Evolutionary conservation across 192 early-diverging fungal species (phyloP).

Genomic region (Fimicolochytrium jonesii): DNA sequence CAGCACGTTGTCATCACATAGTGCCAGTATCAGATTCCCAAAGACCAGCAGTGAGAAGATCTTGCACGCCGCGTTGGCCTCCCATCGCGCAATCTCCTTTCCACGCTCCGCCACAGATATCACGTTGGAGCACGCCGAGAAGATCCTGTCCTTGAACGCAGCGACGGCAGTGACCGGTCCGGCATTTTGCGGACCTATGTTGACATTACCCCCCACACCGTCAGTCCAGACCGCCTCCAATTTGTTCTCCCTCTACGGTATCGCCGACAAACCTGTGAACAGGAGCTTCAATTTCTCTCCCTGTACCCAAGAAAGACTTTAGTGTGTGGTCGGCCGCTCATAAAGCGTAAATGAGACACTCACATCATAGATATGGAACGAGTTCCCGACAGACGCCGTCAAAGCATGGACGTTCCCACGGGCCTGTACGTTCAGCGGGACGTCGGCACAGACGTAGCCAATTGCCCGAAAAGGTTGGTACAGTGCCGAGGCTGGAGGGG

Average conservation of each 20-base stretch:
- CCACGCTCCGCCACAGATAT: slow-evolving; percentile 65
- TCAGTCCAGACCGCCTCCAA: too few relatives aligned
- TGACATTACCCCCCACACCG: too few relatives aligned
- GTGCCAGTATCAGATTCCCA: slow-evolving; percentile 69
- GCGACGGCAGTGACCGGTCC: slow-evolving; percentile 69
- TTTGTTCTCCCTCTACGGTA: too few relatives aligned
- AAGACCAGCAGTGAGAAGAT: slow-evolving; percentile 68
- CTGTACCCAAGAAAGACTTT: slow-evolving; percentile 34
- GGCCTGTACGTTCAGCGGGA: slow-evolving; percentile 75
- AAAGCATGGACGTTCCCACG: slow-evolving; percentile 72
- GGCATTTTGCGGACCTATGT: slow-evolving; percentile 58
- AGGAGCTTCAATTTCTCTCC: slow-evolving; percentile 70
- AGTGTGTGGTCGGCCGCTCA: background rate
- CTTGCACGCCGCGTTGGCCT: slow-evolving; percentile 15
- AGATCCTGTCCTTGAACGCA: slow-evolving; percentile 65
- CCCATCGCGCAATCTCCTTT: slow-evolving; percentile 41
- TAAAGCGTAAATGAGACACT: slow-evolving; percentile 5
- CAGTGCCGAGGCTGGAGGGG: too few relatives aligned
- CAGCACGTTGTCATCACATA: slow-evolving; percentile 76
- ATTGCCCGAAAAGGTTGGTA: slow-evolving; percentile 78
- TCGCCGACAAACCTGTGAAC: slow-evolving; percentile 65
- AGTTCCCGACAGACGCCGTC: slow-evolving; percentile 82
- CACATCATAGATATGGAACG: slow-evolving; percentile 88
- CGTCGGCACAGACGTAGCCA: slow-evolving; percentile 81
- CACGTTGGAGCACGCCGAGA: slow-evolving; percentile 63